A percentile compares a stretch with the other conserved stretches of the same genome.
phyloP scores from a whole-genome alignment of 169 alveolate genomes.

The Eimeria zaria region DNA sequence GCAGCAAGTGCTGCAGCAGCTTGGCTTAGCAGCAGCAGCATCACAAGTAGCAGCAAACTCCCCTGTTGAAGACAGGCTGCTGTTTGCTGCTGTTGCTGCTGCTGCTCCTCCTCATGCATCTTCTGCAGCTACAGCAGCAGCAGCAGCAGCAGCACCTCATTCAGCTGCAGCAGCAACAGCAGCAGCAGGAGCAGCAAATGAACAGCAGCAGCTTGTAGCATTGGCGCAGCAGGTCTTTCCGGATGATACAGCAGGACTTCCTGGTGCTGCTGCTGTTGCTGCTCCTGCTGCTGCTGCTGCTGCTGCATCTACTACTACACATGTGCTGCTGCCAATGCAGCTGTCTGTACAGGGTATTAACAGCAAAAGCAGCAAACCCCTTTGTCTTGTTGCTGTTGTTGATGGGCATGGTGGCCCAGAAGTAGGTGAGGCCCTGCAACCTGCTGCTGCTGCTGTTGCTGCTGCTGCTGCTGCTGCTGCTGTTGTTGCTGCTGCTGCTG shows the following conservation, averaged over 20 bases:
- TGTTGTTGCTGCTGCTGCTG: constrained; percentile 4
- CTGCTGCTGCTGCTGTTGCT: constrained; percentile 32
- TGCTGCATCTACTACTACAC: neutral
- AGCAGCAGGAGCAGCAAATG: neutral
- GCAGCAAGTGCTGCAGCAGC: constrained; percentile 34
- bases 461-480: constrained; percentile 8
- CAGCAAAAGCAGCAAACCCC: constrained; percentile 24
- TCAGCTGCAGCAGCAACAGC: neutral
- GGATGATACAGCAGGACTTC: neutral
- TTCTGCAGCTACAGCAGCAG: no score
- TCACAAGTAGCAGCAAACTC: constrained; percentile 19
- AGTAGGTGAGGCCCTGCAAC: constrained; percentile 21
- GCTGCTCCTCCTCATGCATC: neutral
- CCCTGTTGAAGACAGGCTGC: constrained; percentile 45
- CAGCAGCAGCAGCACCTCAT: neutral
- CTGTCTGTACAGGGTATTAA: neutral
- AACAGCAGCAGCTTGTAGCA: neutral
- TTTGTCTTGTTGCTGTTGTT: constrained; percentile 48
- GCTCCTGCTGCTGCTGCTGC: constrained; percentile 38
- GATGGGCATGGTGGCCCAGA: constrained; percentile 64
- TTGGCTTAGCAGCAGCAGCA: constrained; percentile 37
- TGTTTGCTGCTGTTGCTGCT: constrained; percentile 20
- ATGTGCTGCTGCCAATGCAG: neutral
- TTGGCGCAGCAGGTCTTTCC: constrained; percentile 16
- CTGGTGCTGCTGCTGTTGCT: neutral